Percentiles rank a stretch among this genome's conserved stretches.
phyloP scores from a whole-genome alignment of 1,284 basidiomycete genomes.

The Farysia itapuensis region DNA sequence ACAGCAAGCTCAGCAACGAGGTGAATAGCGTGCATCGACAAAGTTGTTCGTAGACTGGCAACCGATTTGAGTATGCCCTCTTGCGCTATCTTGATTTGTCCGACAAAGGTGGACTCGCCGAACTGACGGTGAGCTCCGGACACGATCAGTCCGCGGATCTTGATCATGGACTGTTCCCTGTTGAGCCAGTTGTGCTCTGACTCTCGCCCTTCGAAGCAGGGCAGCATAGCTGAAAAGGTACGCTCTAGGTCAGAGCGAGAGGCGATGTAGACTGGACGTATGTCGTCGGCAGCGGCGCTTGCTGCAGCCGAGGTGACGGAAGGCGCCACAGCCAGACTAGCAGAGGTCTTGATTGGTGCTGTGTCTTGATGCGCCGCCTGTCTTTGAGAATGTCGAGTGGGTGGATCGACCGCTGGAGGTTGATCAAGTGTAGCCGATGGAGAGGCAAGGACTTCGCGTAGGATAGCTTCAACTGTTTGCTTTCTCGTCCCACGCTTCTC shows the following conservation, averaged over 20 bases:
- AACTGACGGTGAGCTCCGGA: conserved; percentile 77
- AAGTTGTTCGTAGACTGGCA: conserved; percentile 85
- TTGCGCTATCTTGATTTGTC: conserved; percentile 74
- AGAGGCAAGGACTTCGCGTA: conserved; percentile 60
- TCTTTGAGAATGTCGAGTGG: neutral
- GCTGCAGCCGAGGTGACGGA: conserved; percentile 9
- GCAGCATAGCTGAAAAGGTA: conserved; percentile 77
- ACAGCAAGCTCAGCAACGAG: conserved; percentile 76
- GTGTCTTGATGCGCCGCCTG: neutral
- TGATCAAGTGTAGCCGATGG: conserved; percentile 8
- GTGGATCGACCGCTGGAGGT: neutral
- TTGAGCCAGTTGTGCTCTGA: conserved; percentile 93
- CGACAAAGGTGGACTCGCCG: conserved; percentile 70
- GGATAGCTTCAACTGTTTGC: conserved; percentile 67
- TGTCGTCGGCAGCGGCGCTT: conserved; percentile 35
- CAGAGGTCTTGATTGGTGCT: neutral
- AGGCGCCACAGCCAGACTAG: neutral
- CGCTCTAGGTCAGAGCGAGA: conserved; percentile 80
- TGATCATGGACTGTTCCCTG: conserved; percentile 76
- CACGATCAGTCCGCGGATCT: conserved; percentile 87
- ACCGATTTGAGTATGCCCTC: conserved; percentile 86
- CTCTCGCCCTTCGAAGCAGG: conserved; percentile 88
- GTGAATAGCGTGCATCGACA: conserved; percentile 76
- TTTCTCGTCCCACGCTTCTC: conserved; percentile 65
- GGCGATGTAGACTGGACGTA: conserved; percentile 68